Evolutionary conservation across 2,329 filamentous ascomycete species (phyloP), one percentile per base, ranked within the genome.

Genomic region (Macroventuria anomochaeta): DNA sequence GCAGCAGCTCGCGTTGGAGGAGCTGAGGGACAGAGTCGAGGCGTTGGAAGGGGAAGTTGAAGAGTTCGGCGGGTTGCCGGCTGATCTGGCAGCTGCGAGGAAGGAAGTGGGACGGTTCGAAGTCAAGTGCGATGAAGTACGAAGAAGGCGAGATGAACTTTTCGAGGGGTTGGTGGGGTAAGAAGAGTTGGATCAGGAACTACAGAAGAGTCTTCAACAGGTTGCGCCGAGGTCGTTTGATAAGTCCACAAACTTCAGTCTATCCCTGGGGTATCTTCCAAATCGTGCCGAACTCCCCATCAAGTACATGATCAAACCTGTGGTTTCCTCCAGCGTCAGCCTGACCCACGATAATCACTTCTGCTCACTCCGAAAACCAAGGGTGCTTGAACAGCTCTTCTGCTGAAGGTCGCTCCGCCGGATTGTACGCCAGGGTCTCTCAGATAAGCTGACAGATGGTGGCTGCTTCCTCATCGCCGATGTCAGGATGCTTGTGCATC

Each of bases 151-250:
- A 47, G 91, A 96, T 70, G 81, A 77, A 25, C 79, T 91, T 48
- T 96, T 96, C 69, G 91, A 93, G 69, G 83, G 81, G 2, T 71
- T 95, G 39, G 85, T 91, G 2, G 85, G 86, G 36, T 39, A 40
- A 50, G 61, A 53, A 46, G 5, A 7, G 1, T 11, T n/a, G 8
- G 8, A n/a, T 40, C n/a, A 18, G 25, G 36, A 39, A 13, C 5
- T n/a, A n/a, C n/a, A n/a, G n/a, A n/a, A n/a, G n/a, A n/a, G n/a
- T n/a, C n/a, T n/a, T n/a, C n/a, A n/a, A n/a, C n/a, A n/a, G n/a
- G n/a, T n/a, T n/a, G n/a, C n/a, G n/a, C n/a, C n/a, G n/a, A n/a
- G n/a, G n/a, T n/a, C n/a, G n/a, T n/a, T n/a, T n/a, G n/a, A n/a
- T n/a, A n/a, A n/a, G n/a, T n/a, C n/a, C n/a, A n/a, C n/a, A n/a